phyloP scores from a whole-genome alignment of 805 yeast species.

The Yarrowia keelungensis region DNA sequence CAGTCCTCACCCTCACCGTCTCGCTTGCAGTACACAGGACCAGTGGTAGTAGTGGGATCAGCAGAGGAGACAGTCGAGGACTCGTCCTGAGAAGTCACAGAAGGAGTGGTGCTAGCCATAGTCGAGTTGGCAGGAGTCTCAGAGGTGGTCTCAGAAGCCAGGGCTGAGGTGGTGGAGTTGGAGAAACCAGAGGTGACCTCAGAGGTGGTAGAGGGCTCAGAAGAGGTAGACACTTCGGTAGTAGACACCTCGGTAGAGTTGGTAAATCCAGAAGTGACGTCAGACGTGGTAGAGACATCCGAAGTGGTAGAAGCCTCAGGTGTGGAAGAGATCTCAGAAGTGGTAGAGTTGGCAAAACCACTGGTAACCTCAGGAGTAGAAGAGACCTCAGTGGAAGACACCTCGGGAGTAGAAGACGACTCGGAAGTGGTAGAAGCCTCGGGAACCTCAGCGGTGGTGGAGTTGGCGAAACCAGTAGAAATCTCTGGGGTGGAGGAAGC shows the following conservation, averaged over 20 bases:
- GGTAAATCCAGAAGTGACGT: background rate
- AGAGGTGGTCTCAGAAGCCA: background rate
- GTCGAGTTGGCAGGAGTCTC: background rate
- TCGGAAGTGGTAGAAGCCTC: too few relatives aligned
- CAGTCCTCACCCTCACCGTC: background rate
- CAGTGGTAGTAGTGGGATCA: background rate
- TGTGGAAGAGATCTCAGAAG: too few relatives aligned
- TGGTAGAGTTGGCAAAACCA: background rate
- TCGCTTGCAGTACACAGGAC: conserved; percentile 4
- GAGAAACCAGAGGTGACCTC: background rate
- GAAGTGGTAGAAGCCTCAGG: too few relatives aligned
- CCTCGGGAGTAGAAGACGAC: too few relatives aligned
- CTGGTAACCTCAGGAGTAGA: background rate
- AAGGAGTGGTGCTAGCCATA: background rate
- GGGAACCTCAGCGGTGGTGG: background rate
- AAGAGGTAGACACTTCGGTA: background rate
- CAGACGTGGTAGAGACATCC: background rate
- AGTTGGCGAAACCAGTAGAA: too few relatives aligned
- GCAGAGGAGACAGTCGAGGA: background rate
- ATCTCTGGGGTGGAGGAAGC: too few relatives aligned
- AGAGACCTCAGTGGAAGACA: background rate
- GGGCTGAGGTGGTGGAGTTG: too few relatives aligned
- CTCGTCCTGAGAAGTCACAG: background rate
- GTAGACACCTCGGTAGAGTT: too few relatives aligned
- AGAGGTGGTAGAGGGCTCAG: background rate